A percentile compares a stretch with the other conserved stretches of the same genome.
Evolutionary conservation across 495 filamentous ascomycete species (phyloP).

Genomic region (Penicillium angulare): DNA sequence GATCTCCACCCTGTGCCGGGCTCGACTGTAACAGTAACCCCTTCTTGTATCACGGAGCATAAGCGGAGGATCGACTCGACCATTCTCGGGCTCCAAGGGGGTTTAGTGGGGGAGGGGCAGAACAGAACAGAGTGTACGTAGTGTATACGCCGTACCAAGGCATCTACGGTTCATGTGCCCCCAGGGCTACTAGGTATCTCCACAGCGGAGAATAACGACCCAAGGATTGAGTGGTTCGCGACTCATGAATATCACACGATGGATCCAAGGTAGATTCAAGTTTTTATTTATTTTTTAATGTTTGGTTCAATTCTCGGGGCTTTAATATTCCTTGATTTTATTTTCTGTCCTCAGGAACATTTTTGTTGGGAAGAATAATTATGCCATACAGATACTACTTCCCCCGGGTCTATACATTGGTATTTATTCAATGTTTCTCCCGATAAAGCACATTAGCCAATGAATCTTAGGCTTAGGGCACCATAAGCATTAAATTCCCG

Average conservation of each 20-base stretch:
- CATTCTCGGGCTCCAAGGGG: background rate
- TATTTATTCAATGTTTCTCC: no score
- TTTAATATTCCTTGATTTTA: no score
- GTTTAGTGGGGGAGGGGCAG: background rate
- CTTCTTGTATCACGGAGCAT: slow-evolving; percentile 26
- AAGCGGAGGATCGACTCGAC: slow-evolving; percentile 19
- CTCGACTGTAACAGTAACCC: slow-evolving; percentile 29
- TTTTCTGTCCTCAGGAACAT: no score
- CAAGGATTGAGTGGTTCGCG: slow-evolving; percentile 5
- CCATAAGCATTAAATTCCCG: no score
- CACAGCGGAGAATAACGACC: slow-evolving; percentile 28
- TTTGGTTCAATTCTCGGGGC: background rate
- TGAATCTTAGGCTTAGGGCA: no score
- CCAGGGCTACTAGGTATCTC: slow-evolving; percentile 4
- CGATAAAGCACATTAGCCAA: no score
- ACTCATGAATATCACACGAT: background rate
- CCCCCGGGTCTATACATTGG: no score
- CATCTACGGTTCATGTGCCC: background rate
- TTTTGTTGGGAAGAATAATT: no score
- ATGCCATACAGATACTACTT: no score
- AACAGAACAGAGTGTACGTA: background rate
- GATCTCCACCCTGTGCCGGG: slow-evolving; percentile 10
- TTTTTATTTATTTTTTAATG: background rate
- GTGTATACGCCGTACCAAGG: background rate
- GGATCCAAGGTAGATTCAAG: background rate